A percentile compares a stretch with the other conserved stretches of the same genome.
These are phyloP conservation scores for Entomortierella chlamydospora DNA, from an alignment of 192 early-diverging fungal genomes.

Conservation along the genomic window DNA sequence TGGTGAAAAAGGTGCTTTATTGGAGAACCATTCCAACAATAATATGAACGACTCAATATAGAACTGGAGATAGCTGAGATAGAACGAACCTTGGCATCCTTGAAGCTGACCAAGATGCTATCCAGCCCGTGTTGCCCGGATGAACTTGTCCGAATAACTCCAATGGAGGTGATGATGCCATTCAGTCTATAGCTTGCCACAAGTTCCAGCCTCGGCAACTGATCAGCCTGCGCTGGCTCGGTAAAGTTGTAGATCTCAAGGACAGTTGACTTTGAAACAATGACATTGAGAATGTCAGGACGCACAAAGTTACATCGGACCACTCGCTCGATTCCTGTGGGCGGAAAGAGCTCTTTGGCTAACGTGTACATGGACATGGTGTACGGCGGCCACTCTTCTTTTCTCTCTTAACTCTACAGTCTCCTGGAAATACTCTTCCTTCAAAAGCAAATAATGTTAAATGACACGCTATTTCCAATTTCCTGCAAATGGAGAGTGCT, in stretches of 20 bases:
- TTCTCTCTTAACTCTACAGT: neutral
- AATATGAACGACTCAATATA: neutral
- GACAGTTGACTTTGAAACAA: conserved; percentile 72
- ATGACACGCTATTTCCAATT: too few relatives aligned
- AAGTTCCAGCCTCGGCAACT: conserved; percentile 67
- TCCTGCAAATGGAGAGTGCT: too few relatives aligned
- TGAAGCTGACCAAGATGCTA: conserved; percentile 80
- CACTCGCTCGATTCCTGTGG: conserved; percentile 71
- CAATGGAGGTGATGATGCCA: conserved; percentile 78
- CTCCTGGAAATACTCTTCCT: too few relatives aligned
- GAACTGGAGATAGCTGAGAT: neutral
- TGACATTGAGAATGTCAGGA: conserved; percentile 69
- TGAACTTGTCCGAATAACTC: conserved; percentile 73
- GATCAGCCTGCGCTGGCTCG: conserved; percentile 61
- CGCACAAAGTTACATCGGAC: conserved; percentile 71
- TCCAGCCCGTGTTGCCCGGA: conserved; percentile 74
- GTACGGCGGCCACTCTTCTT: neutral
- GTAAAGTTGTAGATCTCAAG: conserved; percentile 77
- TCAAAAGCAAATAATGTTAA: too few relatives aligned
- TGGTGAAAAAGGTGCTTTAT: conserved; percentile 26
- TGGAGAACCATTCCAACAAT: conserved; percentile 1
- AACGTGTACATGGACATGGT: conserved; percentile 64
- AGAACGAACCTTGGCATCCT: conserved; percentile 84
- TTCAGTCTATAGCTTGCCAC: conserved; percentile 71
- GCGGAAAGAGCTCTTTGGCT: conserved; percentile 70